phyloP scores from a whole-genome alignment of 345 rosid genomes.

The Zanthoxylum bungeanum region DNA sequence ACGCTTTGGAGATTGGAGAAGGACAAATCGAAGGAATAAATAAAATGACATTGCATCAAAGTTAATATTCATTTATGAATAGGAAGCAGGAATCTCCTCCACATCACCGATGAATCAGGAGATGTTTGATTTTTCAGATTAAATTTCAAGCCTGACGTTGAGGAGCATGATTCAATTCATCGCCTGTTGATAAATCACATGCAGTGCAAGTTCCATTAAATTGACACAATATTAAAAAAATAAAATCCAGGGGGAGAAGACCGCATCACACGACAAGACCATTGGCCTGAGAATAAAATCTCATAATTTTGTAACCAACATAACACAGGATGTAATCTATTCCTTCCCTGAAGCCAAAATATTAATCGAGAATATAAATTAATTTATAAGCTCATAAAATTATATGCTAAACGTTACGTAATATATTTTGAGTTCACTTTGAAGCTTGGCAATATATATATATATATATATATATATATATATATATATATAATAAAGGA shows the following conservation, averaged over 20 bases:
- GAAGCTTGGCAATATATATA: neutral
- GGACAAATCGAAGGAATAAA: neutral
- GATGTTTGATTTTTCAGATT: slow-evolving; percentile 34
- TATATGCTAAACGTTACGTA: too few relatives aligned
- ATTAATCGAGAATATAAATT: too few relatives aligned
- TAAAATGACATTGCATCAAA: neutral
- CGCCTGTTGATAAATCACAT: slow-evolving; percentile 87
- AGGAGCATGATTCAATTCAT: slow-evolving; percentile 52
- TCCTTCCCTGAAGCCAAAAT: neutral
- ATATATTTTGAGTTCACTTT: neutral
- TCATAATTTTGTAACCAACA: neutral
- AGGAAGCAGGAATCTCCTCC: neutral
- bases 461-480: too few relatives aligned
- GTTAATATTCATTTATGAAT: neutral
- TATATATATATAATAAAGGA: too few relatives aligned
- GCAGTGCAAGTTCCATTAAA: slow-evolving; percentile 22
- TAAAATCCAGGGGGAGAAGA: neutral
- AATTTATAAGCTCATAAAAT: too few relatives aligned
- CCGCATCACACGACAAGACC: neutral
- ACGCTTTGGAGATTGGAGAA: neutral
- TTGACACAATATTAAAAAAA: neutral
- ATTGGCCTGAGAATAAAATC: neutral
- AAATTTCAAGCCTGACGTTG: slow-evolving; percentile 32
- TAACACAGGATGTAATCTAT: neutral
- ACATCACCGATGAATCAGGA: slow-evolving; percentile 45